Evolutionary conservation across 1,284 basidiomycete species (phyloP), one percentile per base, ranked within the genome.

Genomic region (Tetrapyrgos nigripes): DNA sequence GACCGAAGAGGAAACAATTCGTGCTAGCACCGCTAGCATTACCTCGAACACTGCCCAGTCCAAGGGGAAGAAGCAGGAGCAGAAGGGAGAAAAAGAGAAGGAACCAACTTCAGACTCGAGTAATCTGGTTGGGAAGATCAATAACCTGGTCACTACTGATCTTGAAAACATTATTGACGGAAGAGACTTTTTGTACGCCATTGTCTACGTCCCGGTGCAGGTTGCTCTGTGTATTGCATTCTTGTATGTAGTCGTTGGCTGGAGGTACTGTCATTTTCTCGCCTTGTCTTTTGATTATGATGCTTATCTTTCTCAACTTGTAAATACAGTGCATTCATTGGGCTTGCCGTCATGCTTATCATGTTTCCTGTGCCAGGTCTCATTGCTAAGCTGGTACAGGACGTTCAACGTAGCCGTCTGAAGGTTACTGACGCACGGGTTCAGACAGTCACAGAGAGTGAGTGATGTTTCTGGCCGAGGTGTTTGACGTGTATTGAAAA

Each of bases 341-440:
- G 88, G 4, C 76, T 91, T 64, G 75, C 70, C 0, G 70, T 76
- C 10, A 87, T 90, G 68, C 46, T 85, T 19, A 14, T 76, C 10
- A 64, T 81, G 33, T 77, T 88, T 50, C 88, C 88, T 0, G 58
- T 89, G 2, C 83, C 84, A 10, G 82, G 77, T 37, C 76, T 73
- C 48, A 69, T 80, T 29, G 75, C 77, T 5, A 75, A 73, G 44
- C 57, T 64, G 19, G 61, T 78, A n/a, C 75, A 78, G 51, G 66
- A 66, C 46, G 67, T 74, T 13, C 76, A 79, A 49, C 53, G 61
- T 21, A 59, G 62, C 17, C 60, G 63, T 27, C 59, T 70, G 58
- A 67, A 71, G 50, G 59, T 66, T 53, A 77, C 82, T 1, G 84
- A 85, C 67, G 76, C 77, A 8, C 75, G 84, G 44, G 78, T 86